phyloP scores from a whole-genome alignment of 169 alveolate genomes.

The Eimeria sp. region DNA sequence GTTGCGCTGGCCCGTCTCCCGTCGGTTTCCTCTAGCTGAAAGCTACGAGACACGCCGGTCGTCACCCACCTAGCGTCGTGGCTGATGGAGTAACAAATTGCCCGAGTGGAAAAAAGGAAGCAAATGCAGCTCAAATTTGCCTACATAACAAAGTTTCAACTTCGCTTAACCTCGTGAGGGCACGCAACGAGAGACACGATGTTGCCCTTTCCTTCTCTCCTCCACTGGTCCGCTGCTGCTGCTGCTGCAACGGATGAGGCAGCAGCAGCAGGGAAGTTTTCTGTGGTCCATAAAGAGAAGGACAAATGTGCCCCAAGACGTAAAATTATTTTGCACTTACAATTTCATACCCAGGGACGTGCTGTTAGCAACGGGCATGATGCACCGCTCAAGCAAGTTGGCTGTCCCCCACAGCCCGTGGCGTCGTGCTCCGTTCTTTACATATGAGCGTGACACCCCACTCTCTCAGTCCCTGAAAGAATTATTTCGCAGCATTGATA shows the following conservation, averaged over 20 bases:
- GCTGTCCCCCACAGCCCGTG: slow-evolving; percentile 9
- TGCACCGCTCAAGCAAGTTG: not conserved
- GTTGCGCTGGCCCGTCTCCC: not conserved
- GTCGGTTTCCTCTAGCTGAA: not conserved
- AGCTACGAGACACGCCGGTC: not conserved
- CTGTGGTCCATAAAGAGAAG: not conserved
- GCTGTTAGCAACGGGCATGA: not conserved
- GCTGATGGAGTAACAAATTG: not conserved
- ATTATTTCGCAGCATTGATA: too few relatives aligned
- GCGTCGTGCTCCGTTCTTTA: not conserved
- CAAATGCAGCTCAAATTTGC: not conserved
- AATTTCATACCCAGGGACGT: not conserved
- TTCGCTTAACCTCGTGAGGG: not conserved
- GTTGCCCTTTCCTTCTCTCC: not conserved
- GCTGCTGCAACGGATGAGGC: not conserved
- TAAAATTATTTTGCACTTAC: not conserved
- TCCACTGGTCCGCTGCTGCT: not conserved
- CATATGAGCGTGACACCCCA: not conserved
- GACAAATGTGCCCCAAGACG: not conserved
- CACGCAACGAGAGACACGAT: not conserved
- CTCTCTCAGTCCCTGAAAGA: not conserved
- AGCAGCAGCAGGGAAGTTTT: not conserved
- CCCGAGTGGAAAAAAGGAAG: not conserved
- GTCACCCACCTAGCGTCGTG: not conserved
- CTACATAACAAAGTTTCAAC: not conserved